phyloP scores from a whole-genome alignment of 371 early-diverging fungal species.

The Mucor plumbeus region DNA sequence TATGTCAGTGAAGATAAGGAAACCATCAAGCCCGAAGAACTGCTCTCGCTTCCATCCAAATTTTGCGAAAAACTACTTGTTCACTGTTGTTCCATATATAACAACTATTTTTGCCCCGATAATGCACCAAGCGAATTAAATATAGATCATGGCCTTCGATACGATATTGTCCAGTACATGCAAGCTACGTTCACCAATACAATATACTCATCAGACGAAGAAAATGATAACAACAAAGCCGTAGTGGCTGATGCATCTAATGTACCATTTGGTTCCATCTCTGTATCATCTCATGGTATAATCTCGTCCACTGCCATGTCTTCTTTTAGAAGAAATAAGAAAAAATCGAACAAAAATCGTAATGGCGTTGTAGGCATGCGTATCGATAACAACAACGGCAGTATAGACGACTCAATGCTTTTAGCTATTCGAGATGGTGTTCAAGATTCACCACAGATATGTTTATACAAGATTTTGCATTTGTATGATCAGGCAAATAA shows the following conservation, averaged over 20 bases:
- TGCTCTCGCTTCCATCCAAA: background rate
- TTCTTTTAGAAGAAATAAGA: conserved; percentile 1
- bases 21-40: background rate
- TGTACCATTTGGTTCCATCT: conserved; percentile 28
- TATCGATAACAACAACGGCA: background rate
- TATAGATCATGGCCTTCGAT: conserved; percentile 52
- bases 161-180: conserved; percentile 44
- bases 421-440: conserved; percentile 1
- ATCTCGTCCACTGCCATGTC: conserved; percentile 4
- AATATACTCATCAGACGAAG: background rate
- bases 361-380: background rate
- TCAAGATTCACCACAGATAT: conserved; percentile 19
- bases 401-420: background rate
- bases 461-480: conserved; percentile 32
- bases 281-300: conserved; percentile 19
- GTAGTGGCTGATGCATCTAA: conserved; percentile 14
- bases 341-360: background rate
- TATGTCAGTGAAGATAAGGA: conserved; percentile 17
- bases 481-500: conserved; percentile 66
- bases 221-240: background rate
- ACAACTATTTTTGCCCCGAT: conserved; percentile 58
- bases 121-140: conserved; percentile 61
- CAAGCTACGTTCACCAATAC: conserved; percentile 20
- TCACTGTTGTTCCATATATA: conserved; percentile 59
- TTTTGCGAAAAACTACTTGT: conserved; percentile 33